phyloP scores from a whole-genome alignment of 495 filamentous ascomycete species.

The Lasiosphaeria miniovina region DNA sequence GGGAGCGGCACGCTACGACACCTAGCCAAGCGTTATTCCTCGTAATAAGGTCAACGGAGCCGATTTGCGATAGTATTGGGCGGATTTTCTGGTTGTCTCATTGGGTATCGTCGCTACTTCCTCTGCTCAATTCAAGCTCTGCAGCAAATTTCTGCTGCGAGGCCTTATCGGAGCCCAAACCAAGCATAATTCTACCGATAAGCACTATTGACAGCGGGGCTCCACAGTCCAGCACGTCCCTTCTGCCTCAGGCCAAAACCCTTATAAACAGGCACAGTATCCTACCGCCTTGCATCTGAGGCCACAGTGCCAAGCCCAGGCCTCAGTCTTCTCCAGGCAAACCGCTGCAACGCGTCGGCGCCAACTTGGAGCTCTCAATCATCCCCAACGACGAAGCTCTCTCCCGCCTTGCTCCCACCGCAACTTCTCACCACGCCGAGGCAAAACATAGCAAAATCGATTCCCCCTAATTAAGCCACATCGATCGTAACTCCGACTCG shows the following conservation, averaged over 20 bases:
- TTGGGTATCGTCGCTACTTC: conserved; percentile 27
- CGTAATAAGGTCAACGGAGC: conserved; percentile 19
- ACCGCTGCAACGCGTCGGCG: conserved; percentile 39
- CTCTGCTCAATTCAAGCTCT: conserved; percentile 16
- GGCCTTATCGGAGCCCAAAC: conserved; percentile 29
- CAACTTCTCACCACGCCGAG: conserved; percentile 1
- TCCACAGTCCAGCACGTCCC: not conserved
- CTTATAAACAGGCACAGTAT: not conserved
- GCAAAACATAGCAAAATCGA: not conserved
- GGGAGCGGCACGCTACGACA: conserved; percentile 7
- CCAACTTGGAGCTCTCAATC: conserved; percentile 23
- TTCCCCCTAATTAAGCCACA: not conserved
- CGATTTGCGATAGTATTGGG: conserved; percentile 21
- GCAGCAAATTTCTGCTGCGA: conserved; percentile 36
- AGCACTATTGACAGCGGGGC: conserved; percentile 16
- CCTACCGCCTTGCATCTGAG: conserved; percentile 8
- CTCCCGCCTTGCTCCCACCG: conserved; percentile 22
- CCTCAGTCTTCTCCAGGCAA: conserved; percentile 39
- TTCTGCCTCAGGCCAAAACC: not conserved
- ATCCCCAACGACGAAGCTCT: conserved; percentile 31
- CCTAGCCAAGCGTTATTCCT: conserved; percentile 11
- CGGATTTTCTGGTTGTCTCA: conserved; percentile 17
- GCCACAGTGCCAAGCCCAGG: conserved; percentile 15
- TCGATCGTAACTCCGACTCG: conserved; percentile 3
- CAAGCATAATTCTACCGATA: conserved; percentile 26